phyloP scores from a whole-genome alignment of 352 stramenopile genomes.

The Phytophthora niederhauseri region DNA sequence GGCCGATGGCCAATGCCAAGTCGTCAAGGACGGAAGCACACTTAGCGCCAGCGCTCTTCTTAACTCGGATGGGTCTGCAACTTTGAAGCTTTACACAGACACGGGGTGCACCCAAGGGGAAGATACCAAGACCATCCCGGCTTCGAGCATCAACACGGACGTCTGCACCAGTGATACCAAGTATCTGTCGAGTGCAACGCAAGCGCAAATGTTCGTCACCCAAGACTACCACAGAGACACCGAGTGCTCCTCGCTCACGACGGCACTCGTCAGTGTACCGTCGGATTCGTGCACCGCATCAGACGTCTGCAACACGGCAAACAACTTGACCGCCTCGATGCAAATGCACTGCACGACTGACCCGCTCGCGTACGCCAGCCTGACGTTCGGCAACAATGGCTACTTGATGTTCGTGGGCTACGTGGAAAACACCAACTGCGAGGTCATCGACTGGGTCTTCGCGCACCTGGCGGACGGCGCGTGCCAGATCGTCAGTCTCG shows the following conservation, averaged over 20 bases:
- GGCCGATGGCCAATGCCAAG: constrained; percentile 1
- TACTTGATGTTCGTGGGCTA: constrained; percentile 12
- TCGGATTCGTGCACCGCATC: constrained; percentile 3
- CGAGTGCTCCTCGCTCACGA: background rate
- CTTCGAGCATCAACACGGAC: constrained; percentile 1
- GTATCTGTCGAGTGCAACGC: constrained; percentile 1
- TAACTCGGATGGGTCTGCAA: constrained; percentile 2
- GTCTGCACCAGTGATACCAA: background rate
- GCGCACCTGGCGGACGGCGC: constrained; percentile 3
- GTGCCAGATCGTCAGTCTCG: constrained; percentile 7
- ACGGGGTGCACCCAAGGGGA: background rate
- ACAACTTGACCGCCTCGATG: background rate
- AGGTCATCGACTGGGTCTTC: constrained; percentile 4
- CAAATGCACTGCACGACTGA: constrained; percentile 8
- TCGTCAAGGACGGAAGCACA: constrained; percentile 3
- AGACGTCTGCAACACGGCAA: background rate
- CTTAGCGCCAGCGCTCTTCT: background rate
- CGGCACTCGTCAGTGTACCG: background rate
- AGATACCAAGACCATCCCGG: background rate
- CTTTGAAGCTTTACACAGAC: constrained; percentile 1
- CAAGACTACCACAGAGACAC: constrained; percentile 5
- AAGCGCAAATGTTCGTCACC: constrained; percentile 3
- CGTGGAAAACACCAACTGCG: constrained; percentile 5
- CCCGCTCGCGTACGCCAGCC: background rate
- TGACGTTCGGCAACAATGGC: constrained; percentile 3